A percentile compares a stretch with the other conserved stretches of the same genome.
Conservation (phyloP, 1,284 basidiomycete genomes). For the Trametes pubescens region DNA sequence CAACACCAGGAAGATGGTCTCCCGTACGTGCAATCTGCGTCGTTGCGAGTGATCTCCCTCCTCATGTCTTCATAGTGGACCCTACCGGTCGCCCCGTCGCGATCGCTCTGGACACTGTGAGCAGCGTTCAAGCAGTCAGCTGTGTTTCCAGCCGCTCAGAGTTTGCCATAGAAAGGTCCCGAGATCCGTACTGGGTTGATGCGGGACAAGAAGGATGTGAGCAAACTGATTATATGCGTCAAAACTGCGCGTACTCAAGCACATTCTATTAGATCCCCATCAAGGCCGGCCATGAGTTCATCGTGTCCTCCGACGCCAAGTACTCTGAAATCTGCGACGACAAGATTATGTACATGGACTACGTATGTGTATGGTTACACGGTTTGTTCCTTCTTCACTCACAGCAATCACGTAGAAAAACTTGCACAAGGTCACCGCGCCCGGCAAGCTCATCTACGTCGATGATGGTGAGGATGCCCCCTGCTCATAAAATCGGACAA, state of each 20-base stretch:
- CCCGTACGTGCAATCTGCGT: constrained; percentile 55
- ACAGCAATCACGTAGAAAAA: constrained; percentile 65
- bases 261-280: constrained; percentile 71
- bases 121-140: constrained; percentile 29
- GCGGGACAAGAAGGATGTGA: constrained; percentile 85
- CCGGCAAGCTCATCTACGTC: constrained; percentile 96
- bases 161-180: constrained; percentile 85
- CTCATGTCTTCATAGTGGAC: constrained; percentile 45
- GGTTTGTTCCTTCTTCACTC: constrained; percentile 13
- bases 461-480: constrained; percentile 79
- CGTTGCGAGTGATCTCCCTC: constrained; percentile 6
- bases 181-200: constrained; percentile 99
- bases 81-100: constrained; percentile 90
- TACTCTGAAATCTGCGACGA: constrained; percentile 85
- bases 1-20: constrained; percentile 89
- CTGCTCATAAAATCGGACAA: neutral
- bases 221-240: constrained; percentile 41
- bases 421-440: constrained; percentile 93
- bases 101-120: constrained; percentile 96
- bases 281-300: constrained; percentile 94
- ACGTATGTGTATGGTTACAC: constrained; percentile 66
- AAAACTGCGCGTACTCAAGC: neutral
- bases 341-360: constrained; percentile 91
- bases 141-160: neutral
- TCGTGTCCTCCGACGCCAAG: constrained; percentile 85